Base-by-base conservation (phyloP, 345 rosid species). In the Mercurialis annua region DNA sequence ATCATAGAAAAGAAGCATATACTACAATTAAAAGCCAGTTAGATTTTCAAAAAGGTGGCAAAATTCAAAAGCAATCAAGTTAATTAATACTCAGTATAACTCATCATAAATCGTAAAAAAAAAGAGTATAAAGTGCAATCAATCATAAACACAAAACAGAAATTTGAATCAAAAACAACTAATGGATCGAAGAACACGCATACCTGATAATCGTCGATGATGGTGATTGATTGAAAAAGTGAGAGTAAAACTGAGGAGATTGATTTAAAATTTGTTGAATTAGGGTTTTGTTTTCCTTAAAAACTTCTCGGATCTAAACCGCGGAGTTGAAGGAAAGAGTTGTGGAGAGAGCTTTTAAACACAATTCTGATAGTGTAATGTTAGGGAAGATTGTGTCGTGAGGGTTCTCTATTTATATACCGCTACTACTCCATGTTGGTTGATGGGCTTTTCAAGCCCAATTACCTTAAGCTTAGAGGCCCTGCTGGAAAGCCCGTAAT, bases 231-330 rank as follows among this genome's bases (percentile, higher is more conserved):
- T 52, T 6, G 31, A 33, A 29, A 29, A 47, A 17, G 23, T 2
- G 4, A 47, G 51, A 0, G 51, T 44, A 16, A 1, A 18, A 6
- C n/a, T 47, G 51, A 47, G 11, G 24, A 1, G 33, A 15, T 24
- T 9, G 38, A 33, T n/a, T n/a, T n/a, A n/a, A 15, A 10, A 57
- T n/a, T n/a, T n/a, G n/a, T n/a, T n/a, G n/a, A 33, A 34, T 34
- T 57, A 57, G 61, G 61, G 61, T 57, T 57, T 17, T 38, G 8
- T 34, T 34, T 34, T 34, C 9, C 9, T 34, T 34, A 20, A 36
- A 56, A 56, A 29, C 61, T 57, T 43, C 61, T 57, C 43, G 61
- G 43, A 57, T 57, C 61, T 57, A 31, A 57, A 20, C 43, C 61
- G 61, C 2, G 61, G 42, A 57, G 61, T 57, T 17, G 1, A 56